These are phyloP conservation scores for Lantana camara DNA, from an alignment of 257 asterid genomes.

Conservation along the genomic window DNA sequence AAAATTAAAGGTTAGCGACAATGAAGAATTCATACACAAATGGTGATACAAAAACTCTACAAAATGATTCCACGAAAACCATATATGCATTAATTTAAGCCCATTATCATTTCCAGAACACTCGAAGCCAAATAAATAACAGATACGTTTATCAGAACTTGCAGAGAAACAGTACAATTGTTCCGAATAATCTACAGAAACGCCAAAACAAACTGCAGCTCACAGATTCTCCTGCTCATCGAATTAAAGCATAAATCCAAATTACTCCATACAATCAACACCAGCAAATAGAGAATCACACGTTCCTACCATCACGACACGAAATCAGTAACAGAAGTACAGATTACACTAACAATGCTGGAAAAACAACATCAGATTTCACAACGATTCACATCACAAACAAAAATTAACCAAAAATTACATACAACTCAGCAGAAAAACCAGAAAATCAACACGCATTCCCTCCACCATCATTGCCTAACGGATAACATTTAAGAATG, in stretches of 20 bases:
- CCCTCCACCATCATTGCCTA: constrained; percentile 7
- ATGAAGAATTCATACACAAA: neutral
- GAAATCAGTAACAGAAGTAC: constrained; percentile 14
- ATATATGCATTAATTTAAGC: neutral
- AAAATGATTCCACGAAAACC: neutral
- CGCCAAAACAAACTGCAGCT: neutral
- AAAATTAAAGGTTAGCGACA: constrained; percentile 4
- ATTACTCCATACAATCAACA: neutral
- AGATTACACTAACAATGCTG: constrained; percentile 10
- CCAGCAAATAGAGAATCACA: neutral
- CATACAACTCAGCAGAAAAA: constrained; percentile 7
- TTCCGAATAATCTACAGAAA: neutral
- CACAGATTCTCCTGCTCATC: constrained; percentile 2
- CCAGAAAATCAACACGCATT: constrained; percentile 23
- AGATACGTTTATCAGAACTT: neutral
- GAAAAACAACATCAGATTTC: neutral
- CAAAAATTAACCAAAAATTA: constrained; percentile 8
- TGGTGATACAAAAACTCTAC: neutral
- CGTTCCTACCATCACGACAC: constrained; percentile 6
- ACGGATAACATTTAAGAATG: neutral
- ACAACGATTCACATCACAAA: constrained; percentile 9
- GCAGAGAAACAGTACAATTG: neutral
- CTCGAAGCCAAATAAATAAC: neutral
- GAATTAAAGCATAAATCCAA: neutral
- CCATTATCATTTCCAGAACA: neutral